Base-by-base conservation (phyloP, 768 basidiomycete species). In the Rhodocollybia butyracea region DNA sequence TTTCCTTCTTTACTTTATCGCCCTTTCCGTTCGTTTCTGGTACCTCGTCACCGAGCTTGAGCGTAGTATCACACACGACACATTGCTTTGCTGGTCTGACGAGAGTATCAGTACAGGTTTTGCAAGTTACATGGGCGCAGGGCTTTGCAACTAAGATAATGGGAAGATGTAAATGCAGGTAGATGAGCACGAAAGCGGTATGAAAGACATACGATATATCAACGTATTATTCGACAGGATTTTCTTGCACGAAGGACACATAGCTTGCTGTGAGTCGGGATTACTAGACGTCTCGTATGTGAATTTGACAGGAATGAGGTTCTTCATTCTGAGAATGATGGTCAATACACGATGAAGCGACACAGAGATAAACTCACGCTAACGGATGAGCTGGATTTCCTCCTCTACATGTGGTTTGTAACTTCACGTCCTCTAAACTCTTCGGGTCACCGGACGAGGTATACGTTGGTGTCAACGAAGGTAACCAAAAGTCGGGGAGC, bases 401-500 rank as follows among this genome's bases (percentile, higher is more conserved):
- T 5, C 90, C 92, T 55, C 89, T 82, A 71, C 97, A 99, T 53
- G 90, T 83, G 7, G 96, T 93, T 63, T 92, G 89, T 29, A 94
- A 70, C 69, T 94, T 94, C 31, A 94, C 80, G 61, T 94, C 91
- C 61, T 81, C 78, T 40, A 94, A 70, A 3, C 86, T 87, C 26
- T 75, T 77, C 2, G 86, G 86, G 10, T 77, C 79, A 0, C 84
- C 84, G 46, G 66, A 76, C 30, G 88, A 76, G 22, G 81, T 73
- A 69, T 89, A 83, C 42, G 81, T 95, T 0, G 95, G 95, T 0
- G 95, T 94, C 24, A 98, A 72, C 0, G 91, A 94, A 2, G 94
- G 94, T 36, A 99, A 77, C 97, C 97, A 99, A 68, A 97, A 99
- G 63, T 97, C 94, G 2, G 97, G 94, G 2, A 98, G 80, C 68